phyloP scores from a whole-genome alignment of 257 asterid species.

The Nicotiana knightiana region DNA sequence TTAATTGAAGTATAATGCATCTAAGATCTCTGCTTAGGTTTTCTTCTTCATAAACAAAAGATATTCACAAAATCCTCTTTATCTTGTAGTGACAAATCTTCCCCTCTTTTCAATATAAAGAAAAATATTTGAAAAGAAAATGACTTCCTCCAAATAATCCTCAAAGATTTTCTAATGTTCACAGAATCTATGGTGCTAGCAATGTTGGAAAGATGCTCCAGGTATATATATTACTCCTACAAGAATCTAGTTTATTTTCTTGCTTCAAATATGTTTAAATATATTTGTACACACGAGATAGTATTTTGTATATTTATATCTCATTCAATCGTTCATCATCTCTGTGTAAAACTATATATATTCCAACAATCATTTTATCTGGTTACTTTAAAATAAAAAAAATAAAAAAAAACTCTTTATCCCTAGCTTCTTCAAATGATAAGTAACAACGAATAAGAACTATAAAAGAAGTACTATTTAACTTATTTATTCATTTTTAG shows the following conservation, averaged over 20 bases:
- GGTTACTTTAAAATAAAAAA: background rate
- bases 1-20: background rate
- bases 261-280: background rate
- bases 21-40: background rate
- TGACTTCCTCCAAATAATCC: constrained; percentile 4
- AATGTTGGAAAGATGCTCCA: constrained; percentile 6
- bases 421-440: background rate
- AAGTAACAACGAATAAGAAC: background rate
- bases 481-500: background rate
- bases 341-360: background rate
- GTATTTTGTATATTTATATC: background rate
- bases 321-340: background rate
- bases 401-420: background rate
- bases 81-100: background rate
- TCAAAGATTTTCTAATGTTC: constrained; percentile 5
- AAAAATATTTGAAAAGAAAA: background rate
- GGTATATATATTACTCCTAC: background rate
- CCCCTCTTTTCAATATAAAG: background rate
- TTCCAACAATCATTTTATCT: background rate
- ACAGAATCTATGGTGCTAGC: background rate
- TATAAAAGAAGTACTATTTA: background rate
- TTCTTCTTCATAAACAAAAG: background rate
- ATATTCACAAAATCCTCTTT: background rate
- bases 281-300: background rate
- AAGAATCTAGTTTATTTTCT: background rate